Evolutionary conservation across 2,329 filamentous ascomycete species (phyloP).

Genomic region (Beauveria medogensis): DNA sequence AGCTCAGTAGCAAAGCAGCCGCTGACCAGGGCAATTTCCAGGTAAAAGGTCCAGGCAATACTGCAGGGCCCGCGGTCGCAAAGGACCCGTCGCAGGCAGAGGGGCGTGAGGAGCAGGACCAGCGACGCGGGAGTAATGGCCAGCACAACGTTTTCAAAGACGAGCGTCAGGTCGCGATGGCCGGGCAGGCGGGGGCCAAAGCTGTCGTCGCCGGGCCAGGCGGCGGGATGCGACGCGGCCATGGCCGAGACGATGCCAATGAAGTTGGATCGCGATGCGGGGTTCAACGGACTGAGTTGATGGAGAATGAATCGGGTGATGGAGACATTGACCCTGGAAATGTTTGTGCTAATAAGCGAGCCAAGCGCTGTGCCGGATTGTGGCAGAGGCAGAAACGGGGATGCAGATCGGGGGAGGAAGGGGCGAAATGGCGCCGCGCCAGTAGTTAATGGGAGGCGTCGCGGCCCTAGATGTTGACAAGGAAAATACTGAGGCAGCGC

Average conservation of each 20-base stretch:
- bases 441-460: not conserved
- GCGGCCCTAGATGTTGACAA: not conserved
- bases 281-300: not conserved
- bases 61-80: not conserved
- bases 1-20: not conserved
- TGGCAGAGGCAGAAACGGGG: not conserved
- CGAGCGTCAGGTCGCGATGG: not conserved
- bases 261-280: not conserved
- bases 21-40: not conserved
- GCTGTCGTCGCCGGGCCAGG: not conserved
- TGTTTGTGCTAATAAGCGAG: not conserved
- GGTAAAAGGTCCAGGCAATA: not conserved
- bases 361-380: not conserved
- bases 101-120: not conserved
- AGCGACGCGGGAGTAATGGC: not conserved
- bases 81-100: not conserved
- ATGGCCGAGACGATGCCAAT: not conserved
- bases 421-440: not conserved
- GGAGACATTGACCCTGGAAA: not conserved
- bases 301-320: not conserved
- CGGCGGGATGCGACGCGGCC: not conserved
- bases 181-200: not conserved
- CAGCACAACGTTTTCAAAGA: constrained; percentile 2
- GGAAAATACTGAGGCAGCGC: not conserved
- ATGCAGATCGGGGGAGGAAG: not conserved